Base-by-base conservation (phyloP, 2,329 filamentous ascomycete species). In the Botrytis byssoidea region DNA sequence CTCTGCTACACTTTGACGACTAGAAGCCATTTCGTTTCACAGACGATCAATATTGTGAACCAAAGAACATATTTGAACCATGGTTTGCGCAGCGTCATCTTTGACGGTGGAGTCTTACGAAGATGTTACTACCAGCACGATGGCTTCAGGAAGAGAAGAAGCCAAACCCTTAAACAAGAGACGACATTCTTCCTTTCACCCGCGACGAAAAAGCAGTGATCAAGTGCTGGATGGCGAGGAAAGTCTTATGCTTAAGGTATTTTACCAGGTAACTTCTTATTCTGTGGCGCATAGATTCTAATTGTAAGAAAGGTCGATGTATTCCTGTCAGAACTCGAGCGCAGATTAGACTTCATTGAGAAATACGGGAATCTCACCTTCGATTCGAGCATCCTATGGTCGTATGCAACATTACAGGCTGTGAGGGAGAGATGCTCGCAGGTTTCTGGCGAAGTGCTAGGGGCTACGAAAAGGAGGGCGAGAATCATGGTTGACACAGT, bases 401-500 rank as follows among this genome's bases (percentile, higher is more conserved):
- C 95, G 32, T 97, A 97, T 83, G 87, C 91, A 25, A 97, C 95
- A 0, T 86, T 99, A 2, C 92, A 95, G 80, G 91, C 93, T 12
- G 95, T 99, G 40, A 91, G 95, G 75, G 91, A 94, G 77, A 90
- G 94, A 79, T 99, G 96, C 83, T 94, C 93, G 57, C 90, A 95
- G 76, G 94, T 95, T 32, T 97, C 95, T 0, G 95, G 94, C 75
- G 95, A 96, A 80, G 89, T 98, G 65, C 89, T 98, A 77, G 96
- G 94, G 73, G 93, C 93, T 55, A 95, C 96, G 35, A 91, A 93
- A 70, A 90, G 93, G 76, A 89, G 94, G 75, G 90, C 97, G 74
- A 92, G 93, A 76, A 89, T 98, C 74, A 91, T 98, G 85, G 94
- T 99, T 48, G 95, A 98, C 79, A 97, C 94, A 0, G 85, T 99